These are phyloP conservation scores for Inonotus hispidus DNA, from an alignment of 1,284 basidiomycete genomes.

Conservation along the genomic window DNA sequence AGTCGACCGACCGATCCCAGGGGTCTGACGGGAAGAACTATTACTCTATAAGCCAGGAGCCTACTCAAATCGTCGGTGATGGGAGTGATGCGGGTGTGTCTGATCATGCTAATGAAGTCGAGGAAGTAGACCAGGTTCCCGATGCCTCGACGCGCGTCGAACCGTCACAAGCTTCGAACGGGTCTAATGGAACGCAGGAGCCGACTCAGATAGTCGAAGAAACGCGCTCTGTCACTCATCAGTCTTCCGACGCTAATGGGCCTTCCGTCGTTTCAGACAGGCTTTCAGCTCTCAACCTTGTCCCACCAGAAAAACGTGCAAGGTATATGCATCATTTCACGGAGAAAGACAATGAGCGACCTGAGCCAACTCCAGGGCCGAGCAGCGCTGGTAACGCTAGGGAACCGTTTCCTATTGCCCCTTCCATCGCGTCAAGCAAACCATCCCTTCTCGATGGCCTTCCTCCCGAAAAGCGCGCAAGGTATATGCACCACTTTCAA, in stretches of 20 bases:
- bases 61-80: constrained; percentile 1
- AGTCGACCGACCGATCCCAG: constrained; percentile 10
- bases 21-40: neutral
- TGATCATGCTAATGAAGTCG: neutral
- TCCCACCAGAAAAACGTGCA: constrained; percentile 16
- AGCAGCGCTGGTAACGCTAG: neutral
- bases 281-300: constrained; percentile 1
- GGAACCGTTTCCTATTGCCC: neutral
- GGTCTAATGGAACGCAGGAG: neutral
- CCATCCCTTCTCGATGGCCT: constrained; percentile 8
- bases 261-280: neutral
- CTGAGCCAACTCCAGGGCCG: neutral
- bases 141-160: neutral
- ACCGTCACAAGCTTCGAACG: neutral
- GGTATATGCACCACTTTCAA: constrained; percentile 10
- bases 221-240: neutral
- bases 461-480: constrained; percentile 15
- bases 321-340: constrained; percentile 7
- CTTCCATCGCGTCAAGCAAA: neutral
- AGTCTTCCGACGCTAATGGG: neutral
- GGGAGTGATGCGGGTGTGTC: neutral
- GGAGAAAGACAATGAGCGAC: neutral
- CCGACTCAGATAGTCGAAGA: constrained; percentile 3
- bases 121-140: neutral
- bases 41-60: constrained; percentile 6